Base-by-base conservation (phyloP, 768 basidiomycete species). In the Amanita jacksonii region DNA sequence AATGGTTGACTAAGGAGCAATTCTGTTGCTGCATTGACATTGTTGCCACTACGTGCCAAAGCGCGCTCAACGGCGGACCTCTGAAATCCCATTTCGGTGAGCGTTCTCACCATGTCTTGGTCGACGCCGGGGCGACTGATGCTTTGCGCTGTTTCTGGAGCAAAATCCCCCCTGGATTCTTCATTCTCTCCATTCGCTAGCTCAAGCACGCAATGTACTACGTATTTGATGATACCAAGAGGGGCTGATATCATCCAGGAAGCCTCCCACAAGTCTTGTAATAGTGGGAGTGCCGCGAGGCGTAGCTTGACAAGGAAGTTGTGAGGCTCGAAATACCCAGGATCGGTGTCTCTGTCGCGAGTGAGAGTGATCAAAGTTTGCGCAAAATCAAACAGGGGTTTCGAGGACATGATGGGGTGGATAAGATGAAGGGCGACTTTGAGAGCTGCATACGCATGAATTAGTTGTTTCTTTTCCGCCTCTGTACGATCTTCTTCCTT, bases 71-170 rank as follows among this genome's bases (percentile, higher is more conserved):
- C 89, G 9, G 88, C 87, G 32, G 78, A 74, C n/a, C 91, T 79
- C 27, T 85, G 79, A 68, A 98, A 99, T 36, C 96, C 96, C 96
- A 99, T 98, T 54, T 98, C 96, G 8, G 78, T 82, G 43, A 98
- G 69, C 54, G 90, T 85, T 40, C 77, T 75, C 42, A 97, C 77
- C 27, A 83, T 77, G 36, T 70, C 72, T 58, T 92, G 89, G 57
- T 90, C 86, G 0, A 84, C 76, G 9, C 71, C 77, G 48, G 53
- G 46, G 24, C 44, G 44, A 22, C 13, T 38, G 10, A 27, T 19
- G 23, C 46, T 27, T 58, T 33, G 25, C 43, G 52, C 35, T 49
- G 51, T 56, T 3, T 72, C 68, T 31, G 57, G 54, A 33, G 63
- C 55, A 22, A 64, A 41, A 20, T 77, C 73, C 3, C 64, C 68